A percentile compares a stretch with the other conserved stretches of the same genome.
Conservation (phyloP, 148 eudicot species). For the Camellia japonica region DNA sequence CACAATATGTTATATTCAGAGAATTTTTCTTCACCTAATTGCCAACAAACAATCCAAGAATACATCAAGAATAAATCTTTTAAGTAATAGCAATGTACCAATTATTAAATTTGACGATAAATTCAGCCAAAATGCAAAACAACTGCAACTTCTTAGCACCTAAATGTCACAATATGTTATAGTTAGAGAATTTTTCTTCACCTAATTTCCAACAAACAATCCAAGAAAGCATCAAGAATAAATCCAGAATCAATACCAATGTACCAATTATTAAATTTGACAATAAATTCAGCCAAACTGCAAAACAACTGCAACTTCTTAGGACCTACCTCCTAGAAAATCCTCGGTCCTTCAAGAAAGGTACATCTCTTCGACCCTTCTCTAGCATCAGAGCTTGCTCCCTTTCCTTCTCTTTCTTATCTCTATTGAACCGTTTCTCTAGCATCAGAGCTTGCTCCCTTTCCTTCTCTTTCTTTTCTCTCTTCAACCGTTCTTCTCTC, state of each 20-base stretch:
- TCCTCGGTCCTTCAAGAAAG: constrained; percentile 19
- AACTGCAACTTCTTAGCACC: background rate
- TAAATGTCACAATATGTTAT: constrained; percentile 10
- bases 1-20: background rate
- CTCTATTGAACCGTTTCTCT: constrained; percentile 70
- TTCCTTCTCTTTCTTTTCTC: constrained; percentile 80
- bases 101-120: background rate
- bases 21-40: background rate
- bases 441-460: constrained; percentile 64
- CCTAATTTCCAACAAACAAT: background rate
- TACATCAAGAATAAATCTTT: background rate
- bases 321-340: constrained; percentile 32
- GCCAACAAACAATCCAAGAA: background rate
- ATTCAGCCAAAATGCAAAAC: background rate
- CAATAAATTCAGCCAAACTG: background rate
- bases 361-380: constrained; percentile 27
- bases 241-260: background rate
- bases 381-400: constrained; percentile 53
- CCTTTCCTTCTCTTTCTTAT: constrained; percentile 74
- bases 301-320: background rate
- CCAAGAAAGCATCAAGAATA: background rate
- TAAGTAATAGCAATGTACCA: background rate
- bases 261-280: too few species aligned
- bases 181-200: background rate
- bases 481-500: constrained; percentile 84